Conservation (phyloP, 352 stramenopile species). For the Phytophthora aleatoria region DNA sequence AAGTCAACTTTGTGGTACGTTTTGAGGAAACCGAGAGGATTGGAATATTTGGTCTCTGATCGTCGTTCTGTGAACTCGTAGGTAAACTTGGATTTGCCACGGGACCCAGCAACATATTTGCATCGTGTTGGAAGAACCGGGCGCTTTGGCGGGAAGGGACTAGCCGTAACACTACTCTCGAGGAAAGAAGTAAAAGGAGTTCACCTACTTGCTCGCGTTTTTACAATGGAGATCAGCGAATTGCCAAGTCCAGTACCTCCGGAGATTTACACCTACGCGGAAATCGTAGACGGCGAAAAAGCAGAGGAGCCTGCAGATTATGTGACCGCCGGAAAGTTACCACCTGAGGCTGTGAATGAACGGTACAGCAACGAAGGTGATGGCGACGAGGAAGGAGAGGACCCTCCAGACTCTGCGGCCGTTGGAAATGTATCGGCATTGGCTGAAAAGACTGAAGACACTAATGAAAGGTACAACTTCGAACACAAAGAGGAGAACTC, state of each 20-base stretch:
- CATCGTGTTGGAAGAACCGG: slow-evolving; percentile 77
- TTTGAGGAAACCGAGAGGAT: not conserved
- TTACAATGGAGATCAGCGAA: slow-evolving; percentile 69
- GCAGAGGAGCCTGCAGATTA: not conserved
- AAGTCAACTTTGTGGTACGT: slow-evolving; percentile 75
- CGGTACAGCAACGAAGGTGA: not conserved
- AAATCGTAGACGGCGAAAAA: slow-evolving; percentile 1
- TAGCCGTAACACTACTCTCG: slow-evolving; percentile 71
- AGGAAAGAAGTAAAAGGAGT: slow-evolving; percentile 56
- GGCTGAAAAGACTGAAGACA: not conserved
- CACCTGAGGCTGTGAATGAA: not conserved
- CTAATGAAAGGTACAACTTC: not conserved
- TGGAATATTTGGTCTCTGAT: slow-evolving; percentile 1
- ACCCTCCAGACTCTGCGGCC: not conserved
- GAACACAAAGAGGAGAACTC: slow-evolving; percentile 1
- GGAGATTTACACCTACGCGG: slow-evolving; percentile 53
- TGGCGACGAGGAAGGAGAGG: not conserved
- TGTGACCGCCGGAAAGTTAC: not conserved
- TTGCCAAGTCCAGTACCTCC: slow-evolving; percentile 48
- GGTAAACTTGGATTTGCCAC: slow-evolving; percentile 75
- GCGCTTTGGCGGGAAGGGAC: slow-evolving; percentile 73
- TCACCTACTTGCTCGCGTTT: slow-evolving; percentile 61
- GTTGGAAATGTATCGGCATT: not conserved
- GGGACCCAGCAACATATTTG: slow-evolving; percentile 78
- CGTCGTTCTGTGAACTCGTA: slow-evolving; percentile 13